Conservation (phyloP, 2,329 filamentous ascomycete genomes). For the Cercospora sojina region DNA sequence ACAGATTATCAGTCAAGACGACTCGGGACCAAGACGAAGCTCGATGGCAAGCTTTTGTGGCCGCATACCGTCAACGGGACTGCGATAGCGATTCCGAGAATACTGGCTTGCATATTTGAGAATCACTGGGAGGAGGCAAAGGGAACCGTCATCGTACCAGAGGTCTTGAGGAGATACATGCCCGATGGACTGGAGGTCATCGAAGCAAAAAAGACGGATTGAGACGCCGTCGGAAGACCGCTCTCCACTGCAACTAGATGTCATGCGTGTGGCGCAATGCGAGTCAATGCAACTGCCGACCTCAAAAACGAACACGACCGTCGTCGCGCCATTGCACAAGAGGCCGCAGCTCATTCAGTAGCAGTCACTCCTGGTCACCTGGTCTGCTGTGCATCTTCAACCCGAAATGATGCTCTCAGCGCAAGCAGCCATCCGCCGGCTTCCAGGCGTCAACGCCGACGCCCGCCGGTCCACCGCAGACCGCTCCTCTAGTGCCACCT, state of each 20-base stretch:
- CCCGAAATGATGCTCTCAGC: neutral
- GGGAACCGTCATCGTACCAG: conserved; percentile 69
- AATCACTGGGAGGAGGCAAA: conserved; percentile 78
- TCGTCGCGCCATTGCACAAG: neutral
- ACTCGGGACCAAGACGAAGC: conserved; percentile 70
- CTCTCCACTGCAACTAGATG: neutral
- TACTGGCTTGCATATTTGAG: conserved; percentile 85
- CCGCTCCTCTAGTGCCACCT: conserved; percentile 4
- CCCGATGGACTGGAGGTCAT: conserved; percentile 28
- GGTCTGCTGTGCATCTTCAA: conserved; percentile 1
- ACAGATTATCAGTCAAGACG: conserved; percentile 91
- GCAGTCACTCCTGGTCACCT: neutral
- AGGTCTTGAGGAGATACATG: conserved; percentile 82
- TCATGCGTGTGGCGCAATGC: neutral
- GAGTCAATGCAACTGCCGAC: neutral
- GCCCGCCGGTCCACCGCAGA: neutral
- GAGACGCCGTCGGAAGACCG: neutral
- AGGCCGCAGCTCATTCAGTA: neutral
- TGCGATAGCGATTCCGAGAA: conserved; percentile 83
- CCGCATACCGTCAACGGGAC: conserved; percentile 94
- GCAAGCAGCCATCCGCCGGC: neutral
- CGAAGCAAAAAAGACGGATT: neutral
- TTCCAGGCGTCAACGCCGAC: conserved; percentile 3
- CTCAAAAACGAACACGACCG: neutral
- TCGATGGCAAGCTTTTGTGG: conserved; percentile 62